Evolutionary conservation across 164 flowering plant genomes (phyloP), one percentile per base, ranked within the genome.

Genomic region (Malania oleifera): DNA sequence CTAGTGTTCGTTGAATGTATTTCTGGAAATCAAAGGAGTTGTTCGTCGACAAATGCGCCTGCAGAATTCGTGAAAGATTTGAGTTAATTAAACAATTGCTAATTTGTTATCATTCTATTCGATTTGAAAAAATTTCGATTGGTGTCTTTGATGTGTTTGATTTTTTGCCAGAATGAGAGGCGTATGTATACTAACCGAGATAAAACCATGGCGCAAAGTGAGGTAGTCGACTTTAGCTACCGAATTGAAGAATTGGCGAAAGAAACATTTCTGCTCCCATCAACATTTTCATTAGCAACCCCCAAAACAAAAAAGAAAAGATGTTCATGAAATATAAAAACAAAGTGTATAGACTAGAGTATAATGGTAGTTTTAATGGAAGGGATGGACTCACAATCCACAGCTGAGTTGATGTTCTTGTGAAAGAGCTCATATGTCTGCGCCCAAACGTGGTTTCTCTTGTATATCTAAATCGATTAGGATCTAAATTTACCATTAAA

Each of bases 121-220:
- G n/a, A n/a, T n/a, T n/a, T n/a, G n/a, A n/a, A n/a, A n/a, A n/a
- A n/a, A n/a, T n/a, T n/a, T n/a, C n/a, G n/a, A n/a, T n/a, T n/a
- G n/a, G n/a, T n/a, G n/a, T n/a, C n/a, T n/a, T n/a, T n/a, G n/a
- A n/a, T 9, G 35, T 31, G 35, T 31, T 31, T 13, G 15, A 44
- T 3, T 44, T 17, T 17, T 3, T 17, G 12, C n/a, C n/a, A n/a
- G n/a, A n/a, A n/a, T n/a, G 12, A 17, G 12, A 18, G 4, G 7
- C 23, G 27, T 23, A 49, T 9, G 34, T 10, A 50, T 52, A 52
- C 82, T 67, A 50, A 87, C 95, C 48, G 78, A 40, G 39, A 87
- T 77, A 63, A 84, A 87, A 1, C 82, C 88, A 62, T 84, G 95
- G 56, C 91, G 88, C 40, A 87, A 52, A 12, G 95, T 87, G 51